These are phyloP conservation scores for Arthrinium phaeospermum DNA, from an alignment of 2,329 filamentous ascomycete genomes.

Conservation along the genomic window DNA sequence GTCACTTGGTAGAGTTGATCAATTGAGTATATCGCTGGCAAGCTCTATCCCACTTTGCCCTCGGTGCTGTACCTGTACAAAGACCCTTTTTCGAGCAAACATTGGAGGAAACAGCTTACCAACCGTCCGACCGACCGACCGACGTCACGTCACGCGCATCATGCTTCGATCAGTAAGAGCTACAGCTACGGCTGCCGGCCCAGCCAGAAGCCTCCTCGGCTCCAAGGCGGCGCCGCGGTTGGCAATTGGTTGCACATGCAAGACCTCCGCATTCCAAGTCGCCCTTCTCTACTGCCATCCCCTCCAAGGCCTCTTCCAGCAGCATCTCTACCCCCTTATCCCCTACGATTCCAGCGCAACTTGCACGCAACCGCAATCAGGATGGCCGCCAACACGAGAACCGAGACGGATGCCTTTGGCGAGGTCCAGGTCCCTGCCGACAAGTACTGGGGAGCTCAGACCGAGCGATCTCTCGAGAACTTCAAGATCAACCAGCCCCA, in stretches of 20 bases:
- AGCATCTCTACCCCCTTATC: slow-evolving; percentile 23
- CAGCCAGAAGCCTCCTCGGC: slow-evolving; percentile 38
- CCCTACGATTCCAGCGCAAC: slow-evolving; percentile 40
- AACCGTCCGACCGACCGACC: background rate
- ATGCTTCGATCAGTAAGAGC: slow-evolving; percentile 46
- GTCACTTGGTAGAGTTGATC: background rate
- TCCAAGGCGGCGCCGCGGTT: slow-evolving; percentile 40
- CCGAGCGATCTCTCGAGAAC: slow-evolving; percentile 93
- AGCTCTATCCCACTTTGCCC: background rate
- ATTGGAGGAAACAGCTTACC: slow-evolving; percentile 1
- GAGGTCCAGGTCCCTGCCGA: slow-evolving; percentile 89
- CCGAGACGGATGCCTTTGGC: slow-evolving; percentile 97
- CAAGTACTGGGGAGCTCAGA: slow-evolving; percentile 99
- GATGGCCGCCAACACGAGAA: slow-evolving; percentile 68
- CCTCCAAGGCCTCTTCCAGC: slow-evolving; percentile 26
- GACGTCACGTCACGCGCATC: slow-evolving; percentile 22
- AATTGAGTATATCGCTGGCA: slow-evolving; percentile 6
- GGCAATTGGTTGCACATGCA: slow-evolving; percentile 42
- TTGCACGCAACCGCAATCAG: slow-evolving; percentile 53
- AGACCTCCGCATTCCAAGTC: slow-evolving; percentile 28
- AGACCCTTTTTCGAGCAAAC: background rate
- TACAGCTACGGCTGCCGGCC: slow-evolving; percentile 36
- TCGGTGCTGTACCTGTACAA: slow-evolving; percentile 13
- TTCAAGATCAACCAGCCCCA: slow-evolving; percentile 99
- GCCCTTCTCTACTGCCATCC: slow-evolving; percentile 29